Evolutionary conservation across 306 rosid genomes (phyloP), one percentile per base, ranked within the genome.

Genomic region (Cicer pinnatifidum): DNA sequence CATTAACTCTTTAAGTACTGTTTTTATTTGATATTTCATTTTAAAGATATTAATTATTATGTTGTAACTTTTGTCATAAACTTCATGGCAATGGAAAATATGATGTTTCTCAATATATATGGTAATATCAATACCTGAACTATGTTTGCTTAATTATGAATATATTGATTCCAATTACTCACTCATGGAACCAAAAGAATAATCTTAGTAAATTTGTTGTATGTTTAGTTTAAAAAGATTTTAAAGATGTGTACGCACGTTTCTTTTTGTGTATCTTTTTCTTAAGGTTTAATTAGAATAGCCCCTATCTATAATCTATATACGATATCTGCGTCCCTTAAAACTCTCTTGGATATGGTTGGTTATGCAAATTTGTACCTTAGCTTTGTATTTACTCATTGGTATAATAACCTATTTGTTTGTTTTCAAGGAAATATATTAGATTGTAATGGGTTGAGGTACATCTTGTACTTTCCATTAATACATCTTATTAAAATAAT

Each of bases 41-140:
- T 28, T 28, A 28, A 4, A 28, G 33, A 0, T 28, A 28, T 28
- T 28, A 28, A 28, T 28, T 28, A 28, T 71, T 40, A 35, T 68
- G 63, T 64, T 16, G 63, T 62, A 57, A 54, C 8, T 11, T 47
- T 35, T 63, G 78, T 76, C 85, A 82, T 64, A 69, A 72, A 72
- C 79, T 77, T 59, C 3, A 57, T 58, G 82, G 50, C 81, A 71
- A 47, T 33, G 51, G 57, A 75, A 80, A 50, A 62, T 51, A n/a
- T 69, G 10, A 5, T 51, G 38, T 52, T 52, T 57, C 64, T 58
- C 46, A 1, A 10, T 64, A 9, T 64, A 16, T 68, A 17, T 44
- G 64, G 38, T 69, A 58, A 33, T 40, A 41, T 17, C 9, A 5
- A 46, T 51, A 17, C 12, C 38, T 52, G 56, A 13, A 23, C 39